Conservation (phyloP, 345 rosid genomes). For the Eucalyptus regnans region DNA sequence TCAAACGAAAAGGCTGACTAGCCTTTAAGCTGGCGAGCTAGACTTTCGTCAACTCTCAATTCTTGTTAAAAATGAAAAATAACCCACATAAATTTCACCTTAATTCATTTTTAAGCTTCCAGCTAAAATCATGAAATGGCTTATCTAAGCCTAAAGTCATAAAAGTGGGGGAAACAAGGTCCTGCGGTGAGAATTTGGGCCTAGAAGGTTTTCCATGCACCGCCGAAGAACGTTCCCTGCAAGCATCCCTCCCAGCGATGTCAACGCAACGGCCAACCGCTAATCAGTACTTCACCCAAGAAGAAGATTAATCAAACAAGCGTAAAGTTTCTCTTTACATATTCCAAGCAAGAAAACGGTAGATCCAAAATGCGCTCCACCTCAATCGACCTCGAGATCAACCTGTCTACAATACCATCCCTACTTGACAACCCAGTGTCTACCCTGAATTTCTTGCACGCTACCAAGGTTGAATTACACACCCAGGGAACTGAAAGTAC, state of each 20-base stretch:
- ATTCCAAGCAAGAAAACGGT: constrained; percentile 61
- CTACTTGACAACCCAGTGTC: constrained; percentile 2
- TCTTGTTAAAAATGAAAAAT: not conserved
- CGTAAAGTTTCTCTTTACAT: constrained; percentile 32
- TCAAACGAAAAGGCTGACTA: not conserved
- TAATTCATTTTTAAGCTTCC: not conserved
- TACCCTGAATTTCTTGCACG: constrained; percentile 38
- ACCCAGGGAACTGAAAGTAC: constrained; percentile 69
- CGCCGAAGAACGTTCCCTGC: not conserved
- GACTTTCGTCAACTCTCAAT: not conserved
- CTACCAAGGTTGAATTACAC: constrained; percentile 61
- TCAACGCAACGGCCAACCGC: not conserved
- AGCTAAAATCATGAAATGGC: not conserved
- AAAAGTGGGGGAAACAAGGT: not conserved
- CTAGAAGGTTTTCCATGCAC: not conserved
- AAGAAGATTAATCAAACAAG: not conserved
- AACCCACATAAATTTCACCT: not conserved
- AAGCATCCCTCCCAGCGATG: not conserved
- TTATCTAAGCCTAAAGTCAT: not conserved
- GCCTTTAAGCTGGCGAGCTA: not conserved
- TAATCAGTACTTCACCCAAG: not conserved
- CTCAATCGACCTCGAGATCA: constrained; percentile 39
- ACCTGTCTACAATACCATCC: constrained; percentile 16
- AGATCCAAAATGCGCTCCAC: constrained; percentile 39
- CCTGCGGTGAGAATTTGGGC: not conserved